phyloP scores from a whole-genome alignment of 2,329 filamentous ascomycete genomes.

The Pseudogymnoascus sp. region DNA sequence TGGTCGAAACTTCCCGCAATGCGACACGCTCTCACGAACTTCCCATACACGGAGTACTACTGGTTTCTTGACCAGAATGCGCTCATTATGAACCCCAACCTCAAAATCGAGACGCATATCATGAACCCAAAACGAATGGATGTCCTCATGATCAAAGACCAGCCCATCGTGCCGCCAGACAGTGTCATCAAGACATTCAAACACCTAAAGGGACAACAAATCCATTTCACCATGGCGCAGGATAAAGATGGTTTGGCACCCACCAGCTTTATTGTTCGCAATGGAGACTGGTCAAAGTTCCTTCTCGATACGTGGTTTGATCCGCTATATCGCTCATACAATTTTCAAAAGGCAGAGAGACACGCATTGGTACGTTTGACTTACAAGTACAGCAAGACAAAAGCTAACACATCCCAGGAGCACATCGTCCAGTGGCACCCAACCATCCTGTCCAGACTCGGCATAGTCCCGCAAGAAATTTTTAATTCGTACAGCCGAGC shows the following conservation, averaged over 20 bases:
- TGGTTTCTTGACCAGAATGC: conserved; percentile 83
- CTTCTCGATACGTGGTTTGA: conserved; percentile 96
- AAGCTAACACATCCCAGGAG: conserved; percentile 44
- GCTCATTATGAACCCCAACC: conserved; percentile 75
- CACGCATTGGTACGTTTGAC: conserved; percentile 68
- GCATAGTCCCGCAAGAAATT: conserved; percentile 75
- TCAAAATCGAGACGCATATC: conserved; percentile 62
- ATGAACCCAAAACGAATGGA: conserved; percentile 62
- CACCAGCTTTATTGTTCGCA: conserved; percentile 70
- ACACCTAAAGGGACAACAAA: conserved; percentile 66
- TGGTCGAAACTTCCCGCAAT: conserved; percentile 79
- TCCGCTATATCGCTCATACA: conserved; percentile 85
- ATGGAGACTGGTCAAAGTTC: conserved; percentile 85
- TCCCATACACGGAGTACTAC: conserved; percentile 69
- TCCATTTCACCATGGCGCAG: conserved; percentile 77
- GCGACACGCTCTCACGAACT: conserved; percentile 77
- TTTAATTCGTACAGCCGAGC: conserved; percentile 67
- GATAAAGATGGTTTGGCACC: conserved; percentile 71
- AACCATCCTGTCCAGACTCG: conserved; percentile 83
- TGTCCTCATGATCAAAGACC: conserved; percentile 72
- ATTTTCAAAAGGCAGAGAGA: conserved; percentile 88
- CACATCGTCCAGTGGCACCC: conserved; percentile 95
- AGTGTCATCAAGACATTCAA: conserved; percentile 93
- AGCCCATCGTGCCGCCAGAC: conserved; percentile 84
- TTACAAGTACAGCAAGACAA: not conserved